phyloP scores from a whole-genome alignment of 2,329 filamentous ascomycete species.

The Sporothrix dimorphospora region DNA sequence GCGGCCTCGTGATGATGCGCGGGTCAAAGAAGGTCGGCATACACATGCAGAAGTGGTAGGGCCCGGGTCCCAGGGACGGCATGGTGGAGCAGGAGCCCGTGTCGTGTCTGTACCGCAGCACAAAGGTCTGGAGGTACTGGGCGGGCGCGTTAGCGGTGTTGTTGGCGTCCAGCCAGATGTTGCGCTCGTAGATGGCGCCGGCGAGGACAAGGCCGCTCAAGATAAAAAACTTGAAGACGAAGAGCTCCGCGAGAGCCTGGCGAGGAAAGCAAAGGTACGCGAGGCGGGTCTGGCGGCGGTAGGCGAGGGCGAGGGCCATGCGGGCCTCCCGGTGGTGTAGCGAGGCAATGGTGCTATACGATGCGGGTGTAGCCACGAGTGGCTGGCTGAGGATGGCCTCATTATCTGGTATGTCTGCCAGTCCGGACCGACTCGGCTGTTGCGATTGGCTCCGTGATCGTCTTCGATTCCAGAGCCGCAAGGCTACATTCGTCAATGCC shows the following conservation, averaged over 20 bases:
- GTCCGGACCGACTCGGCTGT: background rate
- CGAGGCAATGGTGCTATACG: background rate
- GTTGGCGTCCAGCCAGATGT: slow-evolving; percentile 15
- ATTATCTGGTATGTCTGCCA: background rate
- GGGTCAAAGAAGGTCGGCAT: background rate
- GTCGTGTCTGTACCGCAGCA: background rate
- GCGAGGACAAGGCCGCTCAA: background rate
- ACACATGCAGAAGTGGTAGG: background rate
- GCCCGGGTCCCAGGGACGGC: background rate
- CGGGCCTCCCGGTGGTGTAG: background rate
- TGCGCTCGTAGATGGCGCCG: background rate
- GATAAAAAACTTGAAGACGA: background rate
- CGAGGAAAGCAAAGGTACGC: background rate
- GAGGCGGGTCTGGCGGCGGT: background rate
- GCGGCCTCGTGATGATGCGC: background rate
- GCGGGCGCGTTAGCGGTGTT: background rate
- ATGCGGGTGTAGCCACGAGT: background rate
- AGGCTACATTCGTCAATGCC: background rate
- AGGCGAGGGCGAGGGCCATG: background rate
- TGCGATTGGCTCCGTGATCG: background rate
- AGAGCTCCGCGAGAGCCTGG: background rate
- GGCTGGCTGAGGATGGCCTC: background rate
- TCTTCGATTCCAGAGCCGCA: background rate
- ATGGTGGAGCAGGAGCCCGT: background rate
- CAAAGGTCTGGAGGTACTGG: background rate